Evolutionary conservation across 2,329 filamentous ascomycete species (phyloP).

Genomic region (Aspergillus ochraceus): DNA sequence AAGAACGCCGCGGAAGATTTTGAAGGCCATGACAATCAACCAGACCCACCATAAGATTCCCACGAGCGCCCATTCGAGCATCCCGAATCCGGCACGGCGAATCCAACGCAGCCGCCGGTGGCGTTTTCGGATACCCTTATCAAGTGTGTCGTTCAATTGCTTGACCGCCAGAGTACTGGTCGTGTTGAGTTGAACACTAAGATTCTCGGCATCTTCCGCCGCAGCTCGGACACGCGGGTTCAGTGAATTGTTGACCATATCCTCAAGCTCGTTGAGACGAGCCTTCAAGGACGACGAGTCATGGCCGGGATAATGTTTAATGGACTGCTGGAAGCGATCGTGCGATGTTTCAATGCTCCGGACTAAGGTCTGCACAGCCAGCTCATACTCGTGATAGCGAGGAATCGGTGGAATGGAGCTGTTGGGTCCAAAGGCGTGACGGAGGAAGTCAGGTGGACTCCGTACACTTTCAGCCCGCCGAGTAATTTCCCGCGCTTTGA

Average conservation of each 20-base stretch:
- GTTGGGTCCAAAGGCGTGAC: conserved; percentile 26
- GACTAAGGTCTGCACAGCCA: conserved; percentile 55
- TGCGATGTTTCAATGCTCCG: conserved; percentile 48
- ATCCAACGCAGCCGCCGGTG: conserved; percentile 74
- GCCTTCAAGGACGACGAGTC: conserved; percentile 47
- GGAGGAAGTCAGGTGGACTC: conserved; percentile 36
- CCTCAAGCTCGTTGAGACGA: conserved; percentile 46
- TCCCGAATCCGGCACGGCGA: conserved; percentile 72
- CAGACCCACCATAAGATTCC: conserved; percentile 94
- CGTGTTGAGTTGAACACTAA: conserved; percentile 72
- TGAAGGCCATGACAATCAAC: conserved; percentile 78
- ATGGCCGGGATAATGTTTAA: conserved; percentile 48
- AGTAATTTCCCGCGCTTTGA: conserved; percentile 81
- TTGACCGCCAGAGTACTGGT: conserved; percentile 79
- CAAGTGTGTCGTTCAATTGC: conserved; percentile 73
- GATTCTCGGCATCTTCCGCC: conserved; percentile 76
- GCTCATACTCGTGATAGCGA: conserved; percentile 53
- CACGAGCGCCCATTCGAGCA: conserved; percentile 84
- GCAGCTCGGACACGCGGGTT: conserved; percentile 64
- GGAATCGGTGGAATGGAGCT: conserved; percentile 43
- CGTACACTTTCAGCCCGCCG: conserved; percentile 59
- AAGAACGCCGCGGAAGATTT: conserved; percentile 64
- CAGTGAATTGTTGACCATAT: conserved; percentile 50
- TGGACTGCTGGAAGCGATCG: conserved; percentile 44
- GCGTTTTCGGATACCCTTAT: conserved; percentile 67